phyloP scores from a whole-genome alignment of 1,139 yeast species.

The Taphrina wiesneri region DNA sequence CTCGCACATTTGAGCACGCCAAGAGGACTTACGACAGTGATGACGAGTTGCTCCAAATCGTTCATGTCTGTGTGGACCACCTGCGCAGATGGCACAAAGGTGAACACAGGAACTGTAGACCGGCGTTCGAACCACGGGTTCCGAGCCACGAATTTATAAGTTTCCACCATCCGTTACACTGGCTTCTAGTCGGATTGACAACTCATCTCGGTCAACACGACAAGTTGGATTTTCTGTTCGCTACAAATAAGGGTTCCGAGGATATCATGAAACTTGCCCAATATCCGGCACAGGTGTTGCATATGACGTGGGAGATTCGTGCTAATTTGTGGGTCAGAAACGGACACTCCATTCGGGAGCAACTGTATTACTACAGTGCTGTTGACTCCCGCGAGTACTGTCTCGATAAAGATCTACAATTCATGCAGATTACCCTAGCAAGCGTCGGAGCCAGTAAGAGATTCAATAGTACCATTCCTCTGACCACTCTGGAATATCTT shows the following conservation, averaged over 20 bases:
- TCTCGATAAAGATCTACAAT: slow-evolving; percentile 49
- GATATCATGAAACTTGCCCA: neutral
- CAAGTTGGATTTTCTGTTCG: neutral
- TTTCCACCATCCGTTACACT: slow-evolving; percentile 77
- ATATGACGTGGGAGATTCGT: slow-evolving; percentile 70
- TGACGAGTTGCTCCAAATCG: neutral
- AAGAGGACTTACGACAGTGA: neutral
- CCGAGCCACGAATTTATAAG: slow-evolving; percentile 59
- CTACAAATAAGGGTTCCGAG: neutral
- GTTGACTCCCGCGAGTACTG: slow-evolving; percentile 75
- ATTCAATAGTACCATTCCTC: slow-evolving; percentile 43
- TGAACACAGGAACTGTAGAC: slow-evolving; percentile 38
- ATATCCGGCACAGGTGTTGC: slow-evolving; percentile 74
- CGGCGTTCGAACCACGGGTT: slow-evolving; percentile 46
- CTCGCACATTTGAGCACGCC: slow-evolving; percentile 44
- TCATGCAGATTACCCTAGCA: slow-evolving; percentile 67
- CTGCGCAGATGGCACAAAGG: slow-evolving; percentile 10
- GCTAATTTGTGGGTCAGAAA: slow-evolving; percentile 90
- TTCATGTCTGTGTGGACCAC: slow-evolving; percentile 5
- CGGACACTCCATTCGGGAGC: slow-evolving; percentile 74
- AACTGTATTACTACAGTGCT: slow-evolving; percentile 74
- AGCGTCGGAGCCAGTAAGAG: slow-evolving; percentile 60
- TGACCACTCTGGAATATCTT: neutral
- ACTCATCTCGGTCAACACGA: slow-evolving; percentile 1
- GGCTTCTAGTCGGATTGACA: slow-evolving; percentile 50